Percentiles rank a stretch among this genome's conserved stretches.
phyloP scores from a whole-genome alignment of 192 early-diverging fungal genomes.

The Mortierella alpina region DNA sequence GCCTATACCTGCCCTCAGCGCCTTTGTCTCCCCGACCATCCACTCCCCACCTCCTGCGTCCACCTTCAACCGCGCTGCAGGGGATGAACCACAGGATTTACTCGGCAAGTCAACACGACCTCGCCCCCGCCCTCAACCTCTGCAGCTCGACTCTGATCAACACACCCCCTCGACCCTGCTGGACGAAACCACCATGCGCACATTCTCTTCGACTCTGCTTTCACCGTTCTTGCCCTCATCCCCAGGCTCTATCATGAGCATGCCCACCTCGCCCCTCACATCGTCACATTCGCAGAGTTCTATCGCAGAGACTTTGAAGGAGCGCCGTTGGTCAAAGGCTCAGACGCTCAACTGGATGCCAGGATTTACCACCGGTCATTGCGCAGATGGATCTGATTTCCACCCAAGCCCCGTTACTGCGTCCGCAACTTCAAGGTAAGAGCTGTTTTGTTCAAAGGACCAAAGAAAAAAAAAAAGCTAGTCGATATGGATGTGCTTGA shows the following conservation, averaged over 20 bases:
- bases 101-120: background rate
- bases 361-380: slow-evolving; percentile 10
- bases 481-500: no score
- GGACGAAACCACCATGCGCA: slow-evolving; percentile 3
- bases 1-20: slow-evolving; percentile 13
- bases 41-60: background rate
- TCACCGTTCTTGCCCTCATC: background rate
- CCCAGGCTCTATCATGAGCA: background rate
- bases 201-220: slow-evolving; percentile 14
- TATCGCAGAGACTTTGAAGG: slow-evolving; percentile 14
- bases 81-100: background rate
- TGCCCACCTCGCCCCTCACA: background rate
- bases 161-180: background rate
- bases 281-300: slow-evolving; percentile 9
- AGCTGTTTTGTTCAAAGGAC: background rate
- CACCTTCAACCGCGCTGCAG: background rate
- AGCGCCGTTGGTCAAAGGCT: slow-evolving; percentile 10
- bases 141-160: background rate
- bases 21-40: slow-evolving; percentile 3
- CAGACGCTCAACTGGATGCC: slow-evolving; percentile 24
- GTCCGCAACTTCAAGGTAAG: slow-evolving; percentile 3
- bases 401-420: slow-evolving; percentile 11
- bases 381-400: background rate
- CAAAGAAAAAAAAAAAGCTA: no score
- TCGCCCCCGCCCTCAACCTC: background rate